Evolutionary conservation across 805 yeast species (phyloP).

Genomic region (Saturnispora dispora): DNA sequence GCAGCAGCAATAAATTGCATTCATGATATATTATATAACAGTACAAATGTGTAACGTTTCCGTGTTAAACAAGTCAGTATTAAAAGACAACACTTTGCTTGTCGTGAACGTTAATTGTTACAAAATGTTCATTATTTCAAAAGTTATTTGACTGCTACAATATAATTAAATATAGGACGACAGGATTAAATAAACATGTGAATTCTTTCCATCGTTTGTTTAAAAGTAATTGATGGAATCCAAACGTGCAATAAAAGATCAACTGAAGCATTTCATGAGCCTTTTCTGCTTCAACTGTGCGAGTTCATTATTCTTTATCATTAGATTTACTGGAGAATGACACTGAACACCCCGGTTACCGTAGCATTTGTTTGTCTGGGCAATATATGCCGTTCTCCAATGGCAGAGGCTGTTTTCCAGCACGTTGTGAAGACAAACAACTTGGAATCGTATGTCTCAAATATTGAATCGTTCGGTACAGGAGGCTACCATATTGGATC

Average conservation of each 20-base stretch:
- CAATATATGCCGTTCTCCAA: constrained; percentile 91
- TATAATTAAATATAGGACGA: too few relatives aligned
- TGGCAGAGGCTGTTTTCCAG: constrained; percentile 91
- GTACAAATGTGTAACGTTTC: too few relatives aligned
- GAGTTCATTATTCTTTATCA: neutral
- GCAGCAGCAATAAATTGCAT: too few relatives aligned
- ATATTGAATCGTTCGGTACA: constrained; percentile 84
- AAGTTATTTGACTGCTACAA: too few relatives aligned
- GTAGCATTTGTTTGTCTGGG: constrained; percentile 92
- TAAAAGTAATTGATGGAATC: neutral
- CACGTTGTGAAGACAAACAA: constrained; percentile 50
- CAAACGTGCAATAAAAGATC: neutral
- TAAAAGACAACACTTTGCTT: too few relatives aligned
- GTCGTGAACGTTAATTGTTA: too few relatives aligned
- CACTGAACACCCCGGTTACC: neutral
- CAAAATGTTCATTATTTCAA: too few relatives aligned
- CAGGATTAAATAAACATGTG: too few relatives aligned
- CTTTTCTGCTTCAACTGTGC: neutral
- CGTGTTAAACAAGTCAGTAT: too few relatives aligned
- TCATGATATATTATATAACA: too few relatives aligned
- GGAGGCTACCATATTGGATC: constrained; percentile 80
- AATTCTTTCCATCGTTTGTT: too few relatives aligned
- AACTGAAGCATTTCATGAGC: neutral
- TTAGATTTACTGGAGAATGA: neutral
- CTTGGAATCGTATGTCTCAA: constrained; percentile 33